Base-by-base conservation (phyloP, 2,329 filamentous ascomycete species). In the Dactylonectria macrodidyma region DNA sequence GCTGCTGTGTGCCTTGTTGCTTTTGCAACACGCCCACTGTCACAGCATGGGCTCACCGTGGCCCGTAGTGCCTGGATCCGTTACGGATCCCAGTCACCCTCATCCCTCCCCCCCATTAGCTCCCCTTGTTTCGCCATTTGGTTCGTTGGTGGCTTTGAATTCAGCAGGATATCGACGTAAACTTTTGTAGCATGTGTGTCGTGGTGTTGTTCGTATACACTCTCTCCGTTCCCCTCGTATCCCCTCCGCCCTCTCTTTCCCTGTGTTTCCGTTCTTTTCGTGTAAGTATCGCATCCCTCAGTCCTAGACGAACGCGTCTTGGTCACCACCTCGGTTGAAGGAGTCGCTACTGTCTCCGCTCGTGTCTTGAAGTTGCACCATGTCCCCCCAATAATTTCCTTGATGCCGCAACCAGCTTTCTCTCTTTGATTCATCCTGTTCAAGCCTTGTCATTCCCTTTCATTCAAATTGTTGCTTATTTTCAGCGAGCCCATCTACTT, bases 11-110 rank as follows among this genome's bases (percentile, higher is more conserved):
- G 51, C 51, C 51, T 36, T 36, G 51, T 54, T 36, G 5, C 51
- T 38, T 65, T 68, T 67, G 62, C 69, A 66, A 70, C 56, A 72
- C 70, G 56, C 57, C 64, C 62, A 64, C 51, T 70, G 65, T 72
- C 65, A 62, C 68, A 70, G 58, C 68, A 65, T 69, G 63, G 67
- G 56, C 46, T 63, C 59, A 54, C 52, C 47, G 63, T 57, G 51
- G 36, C 62, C 58, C 54, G 52, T 65, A 54, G 51, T 36, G 33
- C 33, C 51, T 36, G 33, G 51, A 52, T 54, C 41, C 67, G 50
- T 41, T 51, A 38, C 57, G 64, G 44, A 38, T 38, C 51, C 50
- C 51, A 10, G 50, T 11, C 50, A 33, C 30, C 30, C 33, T 54
- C 51, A 19, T 51, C 38, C 24, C 47, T 10, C 30, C 24, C 47